Evolutionary conservation across 345 rosid species (phyloP).

Genomic region (Eucalyptus tenuipes): DNA sequence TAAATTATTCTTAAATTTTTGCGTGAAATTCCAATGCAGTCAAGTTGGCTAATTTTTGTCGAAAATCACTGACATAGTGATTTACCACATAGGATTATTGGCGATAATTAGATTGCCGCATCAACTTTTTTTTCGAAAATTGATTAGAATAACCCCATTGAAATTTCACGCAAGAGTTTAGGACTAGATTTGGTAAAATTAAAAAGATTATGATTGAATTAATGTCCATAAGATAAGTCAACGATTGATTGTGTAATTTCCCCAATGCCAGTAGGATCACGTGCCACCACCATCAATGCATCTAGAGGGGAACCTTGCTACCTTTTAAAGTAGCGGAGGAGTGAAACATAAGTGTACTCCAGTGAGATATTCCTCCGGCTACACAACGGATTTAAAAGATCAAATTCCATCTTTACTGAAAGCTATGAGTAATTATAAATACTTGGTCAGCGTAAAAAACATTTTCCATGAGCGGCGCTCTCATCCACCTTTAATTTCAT

Average conservation of each 20-base stretch:
- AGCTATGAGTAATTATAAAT: not conserved
- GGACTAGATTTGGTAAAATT: not conserved
- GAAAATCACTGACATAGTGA: accelerated
- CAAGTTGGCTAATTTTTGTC: accelerated
- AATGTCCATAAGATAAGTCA: not conserved
- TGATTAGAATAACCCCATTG: not conserved
- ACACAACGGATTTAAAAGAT: not conserved
- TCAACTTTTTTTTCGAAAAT: not conserved
- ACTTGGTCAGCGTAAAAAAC: not conserved
- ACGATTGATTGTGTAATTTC: not conserved
- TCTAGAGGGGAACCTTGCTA: not conserved
- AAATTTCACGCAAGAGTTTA: not conserved
- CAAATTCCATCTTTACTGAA: not conserved
- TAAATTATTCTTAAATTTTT: not conserved
- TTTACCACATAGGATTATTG: not conserved
- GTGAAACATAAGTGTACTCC: not conserved
- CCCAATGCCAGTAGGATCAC: not conserved
- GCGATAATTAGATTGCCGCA: not conserved
- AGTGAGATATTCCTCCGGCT: not conserved
- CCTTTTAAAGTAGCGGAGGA: not conserved
- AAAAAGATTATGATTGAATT: not conserved
- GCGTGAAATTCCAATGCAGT: accelerated
- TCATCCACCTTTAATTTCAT: not conserved
- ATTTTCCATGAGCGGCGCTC: not conserved
- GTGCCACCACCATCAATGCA: not conserved